Evolutionary conservation across 1,284 basidiomycete species (phyloP), one percentile per base, ranked within the genome.

Genomic region (Farysia itapuensis): DNA sequence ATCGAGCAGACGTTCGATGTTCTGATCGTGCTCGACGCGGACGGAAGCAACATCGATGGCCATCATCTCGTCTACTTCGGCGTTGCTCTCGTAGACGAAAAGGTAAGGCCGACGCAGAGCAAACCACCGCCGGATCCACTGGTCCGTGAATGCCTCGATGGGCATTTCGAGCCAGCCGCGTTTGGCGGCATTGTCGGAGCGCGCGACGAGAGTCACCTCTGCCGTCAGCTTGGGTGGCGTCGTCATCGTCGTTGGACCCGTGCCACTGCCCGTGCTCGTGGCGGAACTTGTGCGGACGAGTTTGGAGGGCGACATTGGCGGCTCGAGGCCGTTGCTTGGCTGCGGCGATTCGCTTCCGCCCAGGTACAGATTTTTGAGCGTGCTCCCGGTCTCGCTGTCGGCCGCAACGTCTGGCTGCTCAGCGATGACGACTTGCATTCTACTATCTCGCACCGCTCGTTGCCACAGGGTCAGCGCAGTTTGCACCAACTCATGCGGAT

Each of bases 51-150:
- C 82, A 74, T 89, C 90, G 73, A 97, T 86, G 41, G 95, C 81
- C 38, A 68, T 64, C 6, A 86, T 79, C 77, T 95, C 91, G 68
- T 91, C 88, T 14, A 87, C 75, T 77, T 95, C 90, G 58, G 85
- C 85, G 7, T 85, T 86, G 58, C 85, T 84, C 22, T 83, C 81
- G 79, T 93, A 95, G 45, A 96, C 81, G 70, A 91, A 86, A 4
- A 97, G 81, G 77, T 94, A 93, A 0, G 94, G 94, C 70, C 69
- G 46, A 74, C 85, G 83, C n/a, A 97, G 81, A 12, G 91, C 88
- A 73, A 94, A 92, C 84, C 87, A 90, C 33, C 86, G 81, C 71
- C 84, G 84, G 59, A 85, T 84, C 93, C 94, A 97, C 15, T 80
- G 75, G 71, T 91, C 85, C 57, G 84, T 83, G 24, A 82, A 84